Evolutionary conservation across 257 asterid genomes (phyloP), one percentile per base, ranked within the genome.

Genomic region (Nicotiana paniculata): DNA sequence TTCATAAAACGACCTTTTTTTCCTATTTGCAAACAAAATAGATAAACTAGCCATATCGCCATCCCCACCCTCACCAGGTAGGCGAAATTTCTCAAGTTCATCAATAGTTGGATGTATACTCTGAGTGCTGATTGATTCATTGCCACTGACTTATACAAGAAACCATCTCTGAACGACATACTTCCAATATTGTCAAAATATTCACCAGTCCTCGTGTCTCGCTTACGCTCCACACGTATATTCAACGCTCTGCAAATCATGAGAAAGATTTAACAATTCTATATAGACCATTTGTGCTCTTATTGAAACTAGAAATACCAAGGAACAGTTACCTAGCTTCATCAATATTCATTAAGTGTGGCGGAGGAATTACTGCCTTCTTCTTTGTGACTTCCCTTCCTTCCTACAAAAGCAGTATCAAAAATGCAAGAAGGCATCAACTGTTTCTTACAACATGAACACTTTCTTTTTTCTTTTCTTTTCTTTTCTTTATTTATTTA

Each of bases 141-240:
- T 17, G 99, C 88, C 61, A 90, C 93, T 18, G 90, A 89, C 90
- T 96, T 96, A 81, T 93, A 93, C 75, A 94, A 83, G 86, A 96
- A 94, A 48, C 99, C 98, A 82, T 96, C 98, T 88, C 92, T 96
- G 88, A 96, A 96, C 97, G 91, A 68, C 98, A 93, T 93, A 77
- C 97, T 95, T 75, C 93, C 99, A 76, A 96, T 92, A 84, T 88
- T 91, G 66, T 96, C 98, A 86, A 83, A 93, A 85, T 91, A 92
- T 86, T 93, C 98, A 79, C 98, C 97, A 16, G 96, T 90, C 90
- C 85, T 85, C 97, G 85, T 96, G 95, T 95, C 97, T 87, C 95
- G 84, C 88, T 86, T 90, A 51, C 95, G 95, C 90, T 94, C 98
- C 28, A 93, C 97, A 21, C 97, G 94, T 77, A 96, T 88, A 82